Conservation (phyloP, 2,329 filamentous ascomycete species). For the Aspergillus jensenii region DNA sequence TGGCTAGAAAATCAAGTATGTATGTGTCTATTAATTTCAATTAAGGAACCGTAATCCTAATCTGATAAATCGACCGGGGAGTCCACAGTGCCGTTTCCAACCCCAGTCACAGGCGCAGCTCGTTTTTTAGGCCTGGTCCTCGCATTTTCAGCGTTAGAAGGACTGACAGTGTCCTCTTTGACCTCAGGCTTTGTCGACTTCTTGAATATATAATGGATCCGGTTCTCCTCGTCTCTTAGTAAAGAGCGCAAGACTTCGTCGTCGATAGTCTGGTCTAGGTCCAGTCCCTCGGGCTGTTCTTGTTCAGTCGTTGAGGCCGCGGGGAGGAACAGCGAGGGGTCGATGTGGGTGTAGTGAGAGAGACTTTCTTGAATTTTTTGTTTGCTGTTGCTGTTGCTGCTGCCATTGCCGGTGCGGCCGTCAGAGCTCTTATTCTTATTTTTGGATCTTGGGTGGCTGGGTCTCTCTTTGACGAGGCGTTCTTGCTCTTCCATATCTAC, state of each 20-base stretch:
- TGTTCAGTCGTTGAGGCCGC: slow-evolving; percentile 8
- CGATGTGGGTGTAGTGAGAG: slow-evolving; percentile 45
- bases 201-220: slow-evolving; percentile 42
- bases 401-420: slow-evolving; percentile 7
- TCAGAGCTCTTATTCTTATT: neutral
- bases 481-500: slow-evolving; percentile 39
- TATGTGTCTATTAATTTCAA: neutral
- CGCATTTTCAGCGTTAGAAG: neutral
- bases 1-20: too few relatives aligned
- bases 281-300: slow-evolving; percentile 15
- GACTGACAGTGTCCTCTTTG: slow-evolving; percentile 2
- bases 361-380: slow-evolving; percentile 44
- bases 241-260: slow-evolving; percentile 36
- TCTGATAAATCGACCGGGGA: slow-evolving; percentile 5
- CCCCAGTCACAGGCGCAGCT: neutral
- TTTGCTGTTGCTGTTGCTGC: slow-evolving; percentile 28
- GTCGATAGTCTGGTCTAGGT: slow-evolving; percentile 28
- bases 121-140: neutral
- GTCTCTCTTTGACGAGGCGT: slow-evolving; percentile 17
- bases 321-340: slow-evolving; percentile 34
- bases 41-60: neutral
- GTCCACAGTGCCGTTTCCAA: neutral
- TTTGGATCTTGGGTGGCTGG: neutral
- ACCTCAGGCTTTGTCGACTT: slow-evolving; percentile 30
- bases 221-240: slow-evolving; percentile 40